Evolutionary conservation across 2,329 filamentous ascomycete genomes (phyloP).

Genomic region (Sclerotinia subarctica): DNA sequence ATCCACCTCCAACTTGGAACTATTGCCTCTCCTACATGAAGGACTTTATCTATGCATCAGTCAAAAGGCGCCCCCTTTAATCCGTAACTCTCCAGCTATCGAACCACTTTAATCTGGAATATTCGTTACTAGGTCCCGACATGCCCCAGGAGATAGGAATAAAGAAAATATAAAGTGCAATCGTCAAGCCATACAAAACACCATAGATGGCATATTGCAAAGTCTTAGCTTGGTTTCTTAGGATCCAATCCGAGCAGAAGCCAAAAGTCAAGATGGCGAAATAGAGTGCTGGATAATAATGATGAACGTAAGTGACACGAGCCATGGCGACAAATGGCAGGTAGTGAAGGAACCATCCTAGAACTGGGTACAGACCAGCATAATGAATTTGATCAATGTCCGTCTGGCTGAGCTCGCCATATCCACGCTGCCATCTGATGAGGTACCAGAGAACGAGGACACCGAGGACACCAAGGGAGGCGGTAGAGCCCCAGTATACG

Average conservation of each 20-base stretch:
- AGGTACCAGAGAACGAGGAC: conserved; percentile 78
- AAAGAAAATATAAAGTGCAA: conserved; percentile 86
- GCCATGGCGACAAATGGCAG: conserved; percentile 96
- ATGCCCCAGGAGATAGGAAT: conserved; percentile 96
- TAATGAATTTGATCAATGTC: conserved; percentile 97
- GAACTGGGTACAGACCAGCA: conserved; percentile 81
- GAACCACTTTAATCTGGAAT: conserved; percentile 93
- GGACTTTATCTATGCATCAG: background rate
- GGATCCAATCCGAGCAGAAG: conserved; percentile 83
- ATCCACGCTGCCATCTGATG: conserved; percentile 94
- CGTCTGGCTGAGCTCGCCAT: conserved; percentile 70
- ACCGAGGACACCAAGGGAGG: conserved; percentile 69
- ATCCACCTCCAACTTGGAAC: background rate
- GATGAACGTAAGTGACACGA: conserved; percentile 97
- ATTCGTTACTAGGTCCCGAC: conserved; percentile 78
- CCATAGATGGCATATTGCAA: conserved; percentile 69
- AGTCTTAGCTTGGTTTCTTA: conserved; percentile 61
- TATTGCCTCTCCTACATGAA: background rate
- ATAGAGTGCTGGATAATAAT: conserved; percentile 98
- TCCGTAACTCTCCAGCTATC: conserved; percentile 62
- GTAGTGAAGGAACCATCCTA: conserved; percentile 96
- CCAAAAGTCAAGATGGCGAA: conserved; percentile 89
- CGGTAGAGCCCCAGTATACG: conserved; percentile 92
- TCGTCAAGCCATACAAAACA: conserved; percentile 67
- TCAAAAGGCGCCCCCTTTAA: conserved; percentile 22